These are phyloP conservation scores for Hypomyces rosellus DNA, from an alignment of 2,329 filamentous ascomycete genomes.

Conservation along the genomic window DNA sequence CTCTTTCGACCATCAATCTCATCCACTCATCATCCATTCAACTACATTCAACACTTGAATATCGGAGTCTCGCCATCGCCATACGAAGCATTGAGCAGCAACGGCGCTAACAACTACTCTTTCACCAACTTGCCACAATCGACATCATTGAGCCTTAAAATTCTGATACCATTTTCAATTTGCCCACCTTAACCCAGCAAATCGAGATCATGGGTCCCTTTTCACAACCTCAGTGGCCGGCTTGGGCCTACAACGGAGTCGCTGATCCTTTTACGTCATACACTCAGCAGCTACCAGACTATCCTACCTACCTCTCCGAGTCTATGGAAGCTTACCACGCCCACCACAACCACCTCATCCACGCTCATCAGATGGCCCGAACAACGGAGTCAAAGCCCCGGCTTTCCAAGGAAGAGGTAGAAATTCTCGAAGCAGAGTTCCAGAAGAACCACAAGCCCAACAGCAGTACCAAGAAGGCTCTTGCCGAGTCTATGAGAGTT, in stretches of 20 bases:
- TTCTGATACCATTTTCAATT: too few relatives aligned
- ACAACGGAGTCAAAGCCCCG: constrained; percentile 45
- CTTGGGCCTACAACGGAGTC: constrained; percentile 28
- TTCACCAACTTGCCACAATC: not conserved
- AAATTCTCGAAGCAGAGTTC: constrained; percentile 54
- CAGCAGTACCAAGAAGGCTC: constrained; percentile 53
- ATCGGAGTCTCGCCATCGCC: not conserved
- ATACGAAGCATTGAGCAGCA: not conserved
- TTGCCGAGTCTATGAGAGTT: constrained; percentile 56
- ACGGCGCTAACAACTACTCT: constrained; percentile 1
- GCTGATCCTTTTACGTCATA: constrained; percentile 26
- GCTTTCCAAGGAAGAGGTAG: constrained; percentile 53
- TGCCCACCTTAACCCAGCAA: not conserved
- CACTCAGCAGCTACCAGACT: constrained; percentile 24
- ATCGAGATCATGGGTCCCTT: constrained; percentile 27
- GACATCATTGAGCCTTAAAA: too few relatives aligned
- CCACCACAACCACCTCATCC: constrained; percentile 31
- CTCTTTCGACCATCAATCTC: not conserved
- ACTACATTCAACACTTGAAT: too few relatives aligned
- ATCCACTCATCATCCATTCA: not conserved
- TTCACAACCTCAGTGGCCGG: constrained; percentile 29
- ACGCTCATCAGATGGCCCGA: constrained; percentile 33
- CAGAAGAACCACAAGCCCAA: constrained; percentile 59
- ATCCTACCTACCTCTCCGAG: constrained; percentile 31
- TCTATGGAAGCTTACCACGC: constrained; percentile 33